Evolutionary conservation across 305 asterid species (phyloP).

Genomic region (Plantago coronopus): DNA sequence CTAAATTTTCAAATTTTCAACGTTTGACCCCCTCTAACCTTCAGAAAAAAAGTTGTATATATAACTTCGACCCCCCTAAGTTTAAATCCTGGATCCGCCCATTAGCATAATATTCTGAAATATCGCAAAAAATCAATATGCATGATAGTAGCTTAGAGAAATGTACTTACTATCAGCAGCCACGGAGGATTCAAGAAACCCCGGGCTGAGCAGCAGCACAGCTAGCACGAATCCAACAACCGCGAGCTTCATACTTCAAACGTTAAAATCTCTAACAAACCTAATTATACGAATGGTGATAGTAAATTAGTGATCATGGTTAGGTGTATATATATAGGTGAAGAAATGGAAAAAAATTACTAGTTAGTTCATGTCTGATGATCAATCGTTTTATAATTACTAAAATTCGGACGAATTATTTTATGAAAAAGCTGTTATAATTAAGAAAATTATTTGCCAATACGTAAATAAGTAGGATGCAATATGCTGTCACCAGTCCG

Average conservation of each 20-base stretch:
- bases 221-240: not conserved
- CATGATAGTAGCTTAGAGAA: no score
- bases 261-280: not conserved
- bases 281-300: no score
- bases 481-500: not conserved
- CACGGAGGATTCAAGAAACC: not conserved
- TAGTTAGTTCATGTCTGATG: not conserved
- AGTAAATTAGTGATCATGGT: no score
- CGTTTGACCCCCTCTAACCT: no score
- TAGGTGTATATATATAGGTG: not conserved
- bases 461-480: not conserved
- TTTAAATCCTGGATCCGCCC: no score
- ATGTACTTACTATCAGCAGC: conserved; percentile 3
- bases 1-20: no score
- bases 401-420: not conserved
- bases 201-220: not conserved
- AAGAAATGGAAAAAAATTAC: not conserved
- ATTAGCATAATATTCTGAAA: no score
- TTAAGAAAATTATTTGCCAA: not conserved
- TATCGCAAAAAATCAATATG: not conserved
- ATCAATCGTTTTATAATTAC: not conserved
- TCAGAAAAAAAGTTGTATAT: no score
- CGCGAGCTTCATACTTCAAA: not conserved
- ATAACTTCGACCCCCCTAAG: no score
- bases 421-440: not conserved